Conservation (phyloP, 495 filamentous ascomycete genomes). For the Lasiosphaeria miniovina region DNA sequence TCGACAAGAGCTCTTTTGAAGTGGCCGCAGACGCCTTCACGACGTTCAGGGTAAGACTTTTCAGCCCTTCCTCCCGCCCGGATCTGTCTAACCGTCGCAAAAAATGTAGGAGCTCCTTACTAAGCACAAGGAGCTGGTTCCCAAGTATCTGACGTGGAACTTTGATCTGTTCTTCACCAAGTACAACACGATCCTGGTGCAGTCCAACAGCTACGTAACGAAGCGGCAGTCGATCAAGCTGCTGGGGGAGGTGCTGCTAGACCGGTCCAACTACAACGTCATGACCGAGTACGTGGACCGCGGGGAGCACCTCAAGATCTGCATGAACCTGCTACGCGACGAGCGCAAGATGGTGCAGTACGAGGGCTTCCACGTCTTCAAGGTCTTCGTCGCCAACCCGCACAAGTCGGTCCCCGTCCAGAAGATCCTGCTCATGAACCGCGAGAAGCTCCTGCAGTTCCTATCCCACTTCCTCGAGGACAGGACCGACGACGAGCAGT, state of each 20-base stretch:
- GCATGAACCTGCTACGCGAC: slow-evolving; percentile 93
- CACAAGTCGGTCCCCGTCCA: slow-evolving; percentile 93
- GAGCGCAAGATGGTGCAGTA: slow-evolving; percentile 99
- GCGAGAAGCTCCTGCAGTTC: slow-evolving; percentile 84
- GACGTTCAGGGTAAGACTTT: slow-evolving; percentile 75
- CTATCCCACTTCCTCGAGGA: slow-evolving; percentile 90
- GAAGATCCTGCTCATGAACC: slow-evolving; percentile 92
- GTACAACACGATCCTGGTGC: slow-evolving; percentile 85
- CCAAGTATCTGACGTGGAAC: slow-evolving; percentile 79
- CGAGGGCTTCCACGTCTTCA: slow-evolving; percentile 99
- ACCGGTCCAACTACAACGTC: slow-evolving; percentile 93
- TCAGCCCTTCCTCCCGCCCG: background rate
- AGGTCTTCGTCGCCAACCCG: slow-evolving; percentile 98
- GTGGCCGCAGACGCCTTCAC: slow-evolving; percentile 96
- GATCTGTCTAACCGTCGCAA: background rate
- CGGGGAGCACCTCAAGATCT: slow-evolving; percentile 92
- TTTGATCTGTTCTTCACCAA: slow-evolving; percentile 86
- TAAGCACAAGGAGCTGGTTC: slow-evolving; percentile 85
- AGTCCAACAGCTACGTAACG: slow-evolving; percentile 94
- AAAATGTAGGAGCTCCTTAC: slow-evolving; percentile 78
- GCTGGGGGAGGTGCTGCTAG: slow-evolving; percentile 89
- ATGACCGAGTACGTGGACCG: slow-evolving; percentile 97
- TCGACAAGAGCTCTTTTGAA: slow-evolving; percentile 91
- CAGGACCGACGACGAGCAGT: slow-evolving; percentile 95
- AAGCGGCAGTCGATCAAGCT: slow-evolving; percentile 98